A percentile compares a stretch with the other conserved stretches of the same genome.
These are phyloP conservation scores for Xylaria bambusicola DNA, from an alignment of 495 filamentous ascomycete species.

Conservation along the genomic window DNA sequence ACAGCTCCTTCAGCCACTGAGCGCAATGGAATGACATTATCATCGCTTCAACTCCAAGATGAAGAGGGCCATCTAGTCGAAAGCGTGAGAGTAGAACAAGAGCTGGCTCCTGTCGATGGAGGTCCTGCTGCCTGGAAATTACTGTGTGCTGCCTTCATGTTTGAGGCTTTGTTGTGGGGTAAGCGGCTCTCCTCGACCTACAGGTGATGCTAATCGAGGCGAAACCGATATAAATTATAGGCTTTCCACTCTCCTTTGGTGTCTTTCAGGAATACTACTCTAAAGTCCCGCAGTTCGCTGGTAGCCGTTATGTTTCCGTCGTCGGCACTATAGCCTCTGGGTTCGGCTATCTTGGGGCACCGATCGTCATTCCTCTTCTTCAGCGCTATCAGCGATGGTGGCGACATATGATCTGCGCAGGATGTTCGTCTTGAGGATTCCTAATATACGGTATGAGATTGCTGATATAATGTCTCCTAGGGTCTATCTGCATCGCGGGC, in stretches of 20 bases:
- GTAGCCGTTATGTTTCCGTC: conserved; percentile 31
- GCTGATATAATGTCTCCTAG: not conserved
- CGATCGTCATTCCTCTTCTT: conserved; percentile 31
- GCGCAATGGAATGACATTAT: not conserved
- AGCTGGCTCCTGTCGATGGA: conserved; percentile 13
- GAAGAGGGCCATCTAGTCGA: not conserved
- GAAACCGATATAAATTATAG: conserved; percentile 14
- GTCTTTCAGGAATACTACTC: conserved; percentile 43
- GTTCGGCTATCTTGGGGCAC: conserved; percentile 35
- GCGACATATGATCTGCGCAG: conserved; percentile 33
- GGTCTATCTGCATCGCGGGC: conserved; percentile 30
- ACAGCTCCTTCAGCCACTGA: not conserved
- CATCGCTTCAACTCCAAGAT: not conserved
- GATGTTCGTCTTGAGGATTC: conserved; percentile 18
- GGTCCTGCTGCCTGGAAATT: conserved; percentile 24
- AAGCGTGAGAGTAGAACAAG: not conserved
- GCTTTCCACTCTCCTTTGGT: conserved; percentile 39
- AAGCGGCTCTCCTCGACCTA: no score
- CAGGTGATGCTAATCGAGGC: not conserved
- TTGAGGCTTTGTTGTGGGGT: conserved; percentile 36
- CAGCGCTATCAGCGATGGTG: conserved; percentile 32
- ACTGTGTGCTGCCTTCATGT: conserved; percentile 28
- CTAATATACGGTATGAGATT: not conserved
- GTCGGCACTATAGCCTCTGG: conserved; percentile 37
- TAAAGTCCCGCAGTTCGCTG: conserved; percentile 30